Evolutionary conservation across 257 asterid genomes (phyloP).

Genomic region (Petunia axillaris): DNA sequence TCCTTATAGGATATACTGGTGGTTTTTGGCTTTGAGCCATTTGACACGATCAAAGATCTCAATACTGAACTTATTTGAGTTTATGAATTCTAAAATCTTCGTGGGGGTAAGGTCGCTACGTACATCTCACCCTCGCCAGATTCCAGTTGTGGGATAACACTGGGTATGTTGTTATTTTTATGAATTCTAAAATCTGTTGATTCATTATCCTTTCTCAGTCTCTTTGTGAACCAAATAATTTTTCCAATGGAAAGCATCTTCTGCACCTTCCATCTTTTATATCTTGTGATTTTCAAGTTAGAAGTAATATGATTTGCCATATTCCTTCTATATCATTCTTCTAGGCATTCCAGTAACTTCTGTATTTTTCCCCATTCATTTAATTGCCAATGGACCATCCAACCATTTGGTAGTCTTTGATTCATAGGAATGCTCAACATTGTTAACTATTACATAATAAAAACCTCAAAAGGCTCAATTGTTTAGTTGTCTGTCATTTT

Average conservation of each 20-base stretch:
- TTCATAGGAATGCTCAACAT: background rate
- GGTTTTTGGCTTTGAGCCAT: slow-evolving; percentile 1
- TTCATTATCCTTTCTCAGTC: slow-evolving; percentile 13
- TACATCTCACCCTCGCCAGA: too few relatives aligned
- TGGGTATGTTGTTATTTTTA: too few relatives aligned
- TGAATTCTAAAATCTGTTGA: background rate
- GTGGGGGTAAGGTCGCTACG: too few relatives aligned
- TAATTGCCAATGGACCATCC: background rate
- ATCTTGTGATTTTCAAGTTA: slow-evolving; percentile 17
- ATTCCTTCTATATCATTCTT: background rate
- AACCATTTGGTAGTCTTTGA: background rate
- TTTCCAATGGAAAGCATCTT: background rate
- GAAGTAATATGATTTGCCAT: slow-evolving; percentile 17
- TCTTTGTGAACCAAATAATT: slow-evolving; percentile 8
- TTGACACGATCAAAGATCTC: slow-evolving; percentile 17
- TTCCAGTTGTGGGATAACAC: too few relatives aligned
- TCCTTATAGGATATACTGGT: slow-evolving; percentile 3
- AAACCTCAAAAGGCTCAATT: background rate
- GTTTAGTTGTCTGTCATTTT: slow-evolving; percentile 6
- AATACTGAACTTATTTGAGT: background rate
- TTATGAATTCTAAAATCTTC: background rate
- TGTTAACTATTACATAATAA: background rate
- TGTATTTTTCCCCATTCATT: background rate
- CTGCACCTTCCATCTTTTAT: background rate
- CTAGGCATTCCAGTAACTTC: background rate